phyloP scores from a whole-genome alignment of 2,329 filamentous ascomycete genomes.

The Pseudogymnoascus sp. region DNA sequence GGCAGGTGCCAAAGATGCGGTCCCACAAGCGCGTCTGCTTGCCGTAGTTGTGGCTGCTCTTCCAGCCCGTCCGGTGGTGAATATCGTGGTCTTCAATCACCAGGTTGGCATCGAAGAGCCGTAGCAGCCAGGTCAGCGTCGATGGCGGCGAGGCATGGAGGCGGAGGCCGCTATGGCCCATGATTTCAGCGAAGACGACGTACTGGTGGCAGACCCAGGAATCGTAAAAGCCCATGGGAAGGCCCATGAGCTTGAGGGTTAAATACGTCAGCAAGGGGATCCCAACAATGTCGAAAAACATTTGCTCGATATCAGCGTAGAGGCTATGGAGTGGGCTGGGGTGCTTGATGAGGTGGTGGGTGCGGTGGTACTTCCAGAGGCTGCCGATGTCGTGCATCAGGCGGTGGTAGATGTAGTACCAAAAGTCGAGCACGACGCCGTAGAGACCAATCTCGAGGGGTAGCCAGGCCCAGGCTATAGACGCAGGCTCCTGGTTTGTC shows the following conservation, averaged over 20 bases:
- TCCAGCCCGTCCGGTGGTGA: conserved; percentile 35
- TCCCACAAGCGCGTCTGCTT: conserved; percentile 34
- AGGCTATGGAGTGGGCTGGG: conserved; percentile 25
- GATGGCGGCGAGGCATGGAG: conserved; percentile 29
- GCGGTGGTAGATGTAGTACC: too few species aligned
- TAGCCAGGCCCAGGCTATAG: too few species aligned
- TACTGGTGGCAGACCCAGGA: conserved; percentile 40
- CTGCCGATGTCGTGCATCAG: too few species aligned
- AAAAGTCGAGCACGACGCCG: too few species aligned
- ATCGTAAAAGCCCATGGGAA: conserved; percentile 40
- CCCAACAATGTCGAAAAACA: conserved; percentile 24
- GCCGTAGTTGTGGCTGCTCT: conserved; percentile 32
- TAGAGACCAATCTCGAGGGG: too few species aligned
- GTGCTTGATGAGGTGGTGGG: conserved; percentile 20
- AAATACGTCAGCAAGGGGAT: conserved; percentile 25
- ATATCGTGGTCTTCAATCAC: conserved; percentile 37
- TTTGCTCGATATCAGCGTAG: conserved; percentile 28
- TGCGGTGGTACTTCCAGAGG: too few species aligned
- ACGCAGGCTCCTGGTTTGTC: too few species aligned
- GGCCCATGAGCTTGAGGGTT: conserved; percentile 19
- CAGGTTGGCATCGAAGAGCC: conserved; percentile 28
- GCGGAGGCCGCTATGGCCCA: conserved; percentile 34
- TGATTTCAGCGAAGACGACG: conserved; percentile 33
- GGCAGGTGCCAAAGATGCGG: conserved; percentile 30
- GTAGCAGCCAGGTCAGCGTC: conserved; percentile 29